These are phyloP conservation scores for Ascochyta viciae-villosae DNA, from an alignment of 2,329 filamentous ascomycete species.

Conservation along the genomic window DNA sequence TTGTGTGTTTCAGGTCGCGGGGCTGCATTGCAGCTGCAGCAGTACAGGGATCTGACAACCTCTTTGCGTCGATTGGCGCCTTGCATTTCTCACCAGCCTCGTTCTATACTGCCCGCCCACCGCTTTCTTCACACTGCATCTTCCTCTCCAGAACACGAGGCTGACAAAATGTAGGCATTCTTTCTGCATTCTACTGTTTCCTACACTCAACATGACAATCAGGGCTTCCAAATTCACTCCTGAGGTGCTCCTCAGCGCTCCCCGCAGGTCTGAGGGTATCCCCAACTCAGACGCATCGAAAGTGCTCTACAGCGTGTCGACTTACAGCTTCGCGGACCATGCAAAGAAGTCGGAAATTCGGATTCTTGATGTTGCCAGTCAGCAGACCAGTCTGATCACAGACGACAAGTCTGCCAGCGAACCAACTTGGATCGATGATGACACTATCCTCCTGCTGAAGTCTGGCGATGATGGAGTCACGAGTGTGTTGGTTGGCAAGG, in stretches of 20 bases:
- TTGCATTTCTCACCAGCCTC: slow-evolving; percentile 3
- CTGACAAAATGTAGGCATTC: slow-evolving; percentile 19
- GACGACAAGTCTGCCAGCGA: slow-evolving; percentile 71
- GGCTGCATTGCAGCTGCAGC: neutral
- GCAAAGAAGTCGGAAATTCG: slow-evolving; percentile 72
- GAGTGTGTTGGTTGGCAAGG: slow-evolving; percentile 43
- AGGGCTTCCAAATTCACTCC: slow-evolving; percentile 75
- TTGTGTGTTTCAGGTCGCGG: neutral
- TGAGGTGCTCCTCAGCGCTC: slow-evolving; percentile 77
- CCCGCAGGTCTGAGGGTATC: slow-evolving; percentile 71
- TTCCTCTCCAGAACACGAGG: slow-evolving; percentile 9
- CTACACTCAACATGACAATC: slow-evolving; percentile 66
- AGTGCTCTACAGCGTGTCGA: slow-evolving; percentile 72
- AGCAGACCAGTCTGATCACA: slow-evolving; percentile 70
- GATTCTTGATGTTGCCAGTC: slow-evolving; percentile 72
- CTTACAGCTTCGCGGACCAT: slow-evolving; percentile 82
- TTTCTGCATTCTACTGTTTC: neutral
- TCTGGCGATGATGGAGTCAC: slow-evolving; percentile 53
- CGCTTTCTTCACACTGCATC: slow-evolving; percentile 13
- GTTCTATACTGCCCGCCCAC: neutral
- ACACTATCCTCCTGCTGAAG: slow-evolving; percentile 65
- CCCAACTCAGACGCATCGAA: slow-evolving; percentile 73
- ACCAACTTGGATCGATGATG: slow-evolving; percentile 77
- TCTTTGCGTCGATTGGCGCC: slow-evolving; percentile 2
- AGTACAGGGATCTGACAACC: slow-evolving; percentile 2